Conservation (phyloP, 2,329 filamentous ascomycete genomes). For the Hypoxylon sp. region DNA sequence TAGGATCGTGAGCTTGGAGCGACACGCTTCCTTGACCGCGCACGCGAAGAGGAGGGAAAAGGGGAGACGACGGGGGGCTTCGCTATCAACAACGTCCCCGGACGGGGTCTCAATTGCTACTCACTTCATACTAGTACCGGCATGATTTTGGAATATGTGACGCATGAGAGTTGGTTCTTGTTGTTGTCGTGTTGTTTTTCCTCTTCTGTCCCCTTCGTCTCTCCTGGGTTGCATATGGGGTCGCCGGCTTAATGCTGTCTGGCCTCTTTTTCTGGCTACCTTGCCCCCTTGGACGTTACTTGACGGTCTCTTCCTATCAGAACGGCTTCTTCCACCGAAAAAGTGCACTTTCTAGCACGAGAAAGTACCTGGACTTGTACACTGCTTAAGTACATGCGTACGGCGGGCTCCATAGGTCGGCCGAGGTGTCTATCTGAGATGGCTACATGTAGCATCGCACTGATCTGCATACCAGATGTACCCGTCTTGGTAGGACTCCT, state of each 20-base stretch:
- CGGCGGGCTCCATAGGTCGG: too few relatives aligned
- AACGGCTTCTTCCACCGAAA: conserved; percentile 1
- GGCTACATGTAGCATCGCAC: conserved; percentile 6
- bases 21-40: conserved; percentile 20
- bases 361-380: neutral
- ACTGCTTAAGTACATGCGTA: neutral
- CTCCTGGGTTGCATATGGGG: neutral
- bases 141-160: conserved; percentile 21
- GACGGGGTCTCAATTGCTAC: conserved; percentile 20
- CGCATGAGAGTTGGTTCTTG: conserved; percentile 6
- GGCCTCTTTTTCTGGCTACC: conserved; percentile 7
- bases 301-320: conserved; percentile 5
- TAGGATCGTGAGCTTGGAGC: conserved; percentile 28
- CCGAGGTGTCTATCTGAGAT: conserved; percentile 5
- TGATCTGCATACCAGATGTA: conserved; percentile 2
- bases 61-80: neutral
- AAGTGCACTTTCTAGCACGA: conserved; percentile 7
- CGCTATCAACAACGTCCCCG: conserved; percentile 22
- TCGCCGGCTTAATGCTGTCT: conserved; percentile 8
- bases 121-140: conserved; percentile 15
- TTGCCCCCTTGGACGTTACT: conserved; percentile 10
- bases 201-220: neutral
- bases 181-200: neutral
- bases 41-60: conserved; percentile 21
- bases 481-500: neutral